These are phyloP conservation scores for Ilex aquifolium DNA, from an alignment of 257 asterid species.

Conservation along the genomic window DNA sequence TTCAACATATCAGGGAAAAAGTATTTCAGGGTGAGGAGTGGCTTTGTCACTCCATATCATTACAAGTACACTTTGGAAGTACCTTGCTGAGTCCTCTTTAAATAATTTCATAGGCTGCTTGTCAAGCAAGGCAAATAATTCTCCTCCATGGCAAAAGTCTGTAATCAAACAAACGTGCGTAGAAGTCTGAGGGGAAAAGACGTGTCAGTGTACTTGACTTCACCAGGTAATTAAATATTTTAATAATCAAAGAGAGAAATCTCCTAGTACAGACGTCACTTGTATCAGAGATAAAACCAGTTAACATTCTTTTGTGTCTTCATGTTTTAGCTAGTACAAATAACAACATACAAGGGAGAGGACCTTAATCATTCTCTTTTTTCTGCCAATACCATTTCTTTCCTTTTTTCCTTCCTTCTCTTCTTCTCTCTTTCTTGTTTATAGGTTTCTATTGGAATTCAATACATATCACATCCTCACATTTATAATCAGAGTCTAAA, in stretches of 20 bases:
- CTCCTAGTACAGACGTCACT: not conserved
- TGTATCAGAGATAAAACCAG: no score
- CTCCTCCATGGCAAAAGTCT: slow-evolving; percentile 96
- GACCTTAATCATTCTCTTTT: no score
- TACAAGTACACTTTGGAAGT: slow-evolving; percentile 7
- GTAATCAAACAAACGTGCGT: slow-evolving; percentile 98
- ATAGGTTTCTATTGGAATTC: no score
- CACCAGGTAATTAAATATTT: not conserved
- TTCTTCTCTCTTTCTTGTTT: no score
- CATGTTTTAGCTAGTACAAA: no score
- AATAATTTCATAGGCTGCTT: slow-evolving; percentile 90
- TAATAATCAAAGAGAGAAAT: not conserved
- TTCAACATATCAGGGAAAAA: not conserved
- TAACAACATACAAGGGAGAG: no score
- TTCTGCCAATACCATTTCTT: no score
- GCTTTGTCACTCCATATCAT: not conserved
- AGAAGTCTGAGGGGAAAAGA: slow-evolving; percentile 60
- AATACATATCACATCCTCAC: no score
- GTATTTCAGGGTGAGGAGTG: not conserved
- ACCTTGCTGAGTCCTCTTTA: slow-evolving; percentile 97
- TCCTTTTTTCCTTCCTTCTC: no score
- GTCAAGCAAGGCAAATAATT: slow-evolving; percentile 87
- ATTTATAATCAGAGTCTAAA: not conserved
- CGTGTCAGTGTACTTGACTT: slow-evolving; percentile 8
- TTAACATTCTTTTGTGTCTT: no score